phyloP scores from a whole-genome alignment of 176 grass and related monocot species.

The Phragmites australis region DNA sequence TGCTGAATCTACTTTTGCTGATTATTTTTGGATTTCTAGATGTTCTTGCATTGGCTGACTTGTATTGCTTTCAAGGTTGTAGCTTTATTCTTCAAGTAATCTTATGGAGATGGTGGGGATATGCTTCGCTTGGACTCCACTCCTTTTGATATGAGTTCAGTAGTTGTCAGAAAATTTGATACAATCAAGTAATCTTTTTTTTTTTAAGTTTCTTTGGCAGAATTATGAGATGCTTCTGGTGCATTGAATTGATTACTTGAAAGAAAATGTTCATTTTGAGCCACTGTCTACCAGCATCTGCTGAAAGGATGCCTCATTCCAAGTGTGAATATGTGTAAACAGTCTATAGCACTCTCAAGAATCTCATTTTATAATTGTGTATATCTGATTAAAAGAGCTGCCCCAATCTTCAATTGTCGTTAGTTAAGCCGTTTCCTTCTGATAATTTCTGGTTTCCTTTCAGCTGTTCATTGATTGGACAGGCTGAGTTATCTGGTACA shows the following conservation, averaged over 20 bases:
- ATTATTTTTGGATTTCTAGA: slow-evolving; percentile 30
- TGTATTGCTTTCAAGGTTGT: neutral
- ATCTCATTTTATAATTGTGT: slow-evolving; percentile 14
- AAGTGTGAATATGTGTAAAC: slow-evolving; percentile 24
- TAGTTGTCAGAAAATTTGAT: slow-evolving; percentile 30
- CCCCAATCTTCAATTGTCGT: slow-evolving; percentile 21
- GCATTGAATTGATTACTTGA: slow-evolving; percentile 17
- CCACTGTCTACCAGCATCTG: slow-evolving; percentile 36
- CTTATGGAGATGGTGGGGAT: slow-evolving; percentile 10
- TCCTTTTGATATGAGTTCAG: slow-evolving; percentile 32
- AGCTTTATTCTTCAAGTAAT: slow-evolving; percentile 41
- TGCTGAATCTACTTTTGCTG: slow-evolving; percentile 7
- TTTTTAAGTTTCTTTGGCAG: neutral
- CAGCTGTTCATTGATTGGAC: slow-evolving; percentile 32
- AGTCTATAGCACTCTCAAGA: slow-evolving; percentile 8
- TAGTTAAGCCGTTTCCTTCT: slow-evolving; percentile 35
- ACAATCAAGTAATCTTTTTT: neutral
- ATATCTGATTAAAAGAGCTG: slow-evolving; percentile 30
- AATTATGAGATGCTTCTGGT: slow-evolving; percentile 28
- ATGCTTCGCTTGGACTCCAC: slow-evolving; percentile 47
- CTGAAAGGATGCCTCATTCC: slow-evolving; percentile 29
- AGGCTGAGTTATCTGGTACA: slow-evolving; percentile 3
- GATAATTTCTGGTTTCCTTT: slow-evolving; percentile 13
- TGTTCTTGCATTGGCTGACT: slow-evolving; percentile 34
- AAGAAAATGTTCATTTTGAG: slow-evolving; percentile 15